Conservation (phyloP, 116 monocot species). For the Zostera marina region DNA sequence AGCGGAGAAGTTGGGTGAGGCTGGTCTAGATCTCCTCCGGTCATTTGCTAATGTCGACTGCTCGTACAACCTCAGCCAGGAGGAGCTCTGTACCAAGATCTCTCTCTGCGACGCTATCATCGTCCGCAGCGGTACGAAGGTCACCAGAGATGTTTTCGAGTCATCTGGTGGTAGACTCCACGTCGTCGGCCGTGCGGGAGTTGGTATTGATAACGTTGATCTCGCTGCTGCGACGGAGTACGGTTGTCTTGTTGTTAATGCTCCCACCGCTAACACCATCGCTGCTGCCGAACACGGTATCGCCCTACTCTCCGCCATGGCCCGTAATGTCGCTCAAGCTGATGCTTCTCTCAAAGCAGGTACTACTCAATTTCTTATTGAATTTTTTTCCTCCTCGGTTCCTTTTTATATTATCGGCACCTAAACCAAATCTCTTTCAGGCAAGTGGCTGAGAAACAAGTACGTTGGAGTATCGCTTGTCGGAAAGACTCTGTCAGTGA, state of each 20-base stretch:
- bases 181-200: conserved; percentile 65
- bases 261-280: conserved; percentile 56
- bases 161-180: conserved; percentile 42
- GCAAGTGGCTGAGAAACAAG: conserved; percentile 52
- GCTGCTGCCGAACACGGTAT: conserved; percentile 68
- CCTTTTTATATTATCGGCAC: background rate
- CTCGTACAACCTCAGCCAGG: conserved; percentile 45
- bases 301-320: conserved; percentile 49
- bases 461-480: conserved; percentile 64
- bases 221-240: conserved; percentile 60
- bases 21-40: conserved; percentile 39
- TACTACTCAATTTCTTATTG: too few species aligned
- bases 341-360: conserved; percentile 62
- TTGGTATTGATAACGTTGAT: conserved; percentile 74
- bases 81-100: conserved; percentile 68
- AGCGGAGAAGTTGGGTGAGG: conserved; percentile 53
- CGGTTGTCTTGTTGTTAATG: conserved; percentile 64
- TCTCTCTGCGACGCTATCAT: conserved; percentile 65
- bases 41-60: conserved; percentile 53
- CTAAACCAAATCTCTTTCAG: conserved; percentile 6
- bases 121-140: conserved; percentile 65
- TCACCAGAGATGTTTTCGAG: conserved; percentile 58
- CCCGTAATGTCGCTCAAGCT: conserved; percentile 49
- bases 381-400: background rate
- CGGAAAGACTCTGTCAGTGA: conserved; percentile 55